Conservation (phyloP, 2,329 filamentous ascomycete genomes). For the Gnomoniopsis sp. region DNA sequence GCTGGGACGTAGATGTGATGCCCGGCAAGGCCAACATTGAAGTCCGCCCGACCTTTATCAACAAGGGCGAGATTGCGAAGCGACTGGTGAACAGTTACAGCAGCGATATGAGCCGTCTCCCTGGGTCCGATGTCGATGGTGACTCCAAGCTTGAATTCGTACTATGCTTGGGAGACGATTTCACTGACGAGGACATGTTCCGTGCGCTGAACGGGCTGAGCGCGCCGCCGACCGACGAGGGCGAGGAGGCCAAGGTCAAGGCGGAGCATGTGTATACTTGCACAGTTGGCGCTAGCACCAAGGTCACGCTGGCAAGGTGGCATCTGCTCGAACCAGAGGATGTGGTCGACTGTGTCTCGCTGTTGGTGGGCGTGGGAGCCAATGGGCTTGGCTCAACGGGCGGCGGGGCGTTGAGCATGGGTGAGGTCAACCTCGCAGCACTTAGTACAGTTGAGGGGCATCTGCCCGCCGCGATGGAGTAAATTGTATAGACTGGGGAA, state of each 20-base stretch:
- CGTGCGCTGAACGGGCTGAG: slow-evolving; percentile 66
- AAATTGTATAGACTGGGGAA: not conserved
- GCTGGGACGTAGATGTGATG: slow-evolving; percentile 95
- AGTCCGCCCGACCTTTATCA: slow-evolving; percentile 93
- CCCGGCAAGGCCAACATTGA: slow-evolving; percentile 94
- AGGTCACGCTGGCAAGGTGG: slow-evolving; percentile 87
- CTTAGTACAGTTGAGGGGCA: slow-evolving; percentile 52
- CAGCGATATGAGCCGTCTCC: slow-evolving; percentile 31
- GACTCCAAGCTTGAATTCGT: slow-evolving; percentile 71
- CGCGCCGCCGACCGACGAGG: slow-evolving; percentile 36
- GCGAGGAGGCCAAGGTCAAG: slow-evolving; percentile 58
- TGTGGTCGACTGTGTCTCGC: slow-evolving; percentile 67
- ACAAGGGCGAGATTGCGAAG: slow-evolving; percentile 95
- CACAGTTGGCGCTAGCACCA: slow-evolving; percentile 86
- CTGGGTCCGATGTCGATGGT: slow-evolving; percentile 32
- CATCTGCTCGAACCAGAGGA: slow-evolving; percentile 86
- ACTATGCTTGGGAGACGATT: slow-evolving; percentile 90
- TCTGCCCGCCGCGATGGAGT: slow-evolving; percentile 35
- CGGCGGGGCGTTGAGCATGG: slow-evolving; percentile 36
- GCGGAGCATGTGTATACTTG: slow-evolving; percentile 79
- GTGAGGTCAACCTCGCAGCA: slow-evolving; percentile 55
- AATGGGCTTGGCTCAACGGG: slow-evolving; percentile 24
- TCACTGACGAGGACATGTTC: slow-evolving; percentile 97
- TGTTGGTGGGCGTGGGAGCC: slow-evolving; percentile 47
- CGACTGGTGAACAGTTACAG: slow-evolving; percentile 74